Evolutionary conservation across 208 protist genomes (phyloP).

Genomic region (Acanthamoeba castellanii): DNA sequence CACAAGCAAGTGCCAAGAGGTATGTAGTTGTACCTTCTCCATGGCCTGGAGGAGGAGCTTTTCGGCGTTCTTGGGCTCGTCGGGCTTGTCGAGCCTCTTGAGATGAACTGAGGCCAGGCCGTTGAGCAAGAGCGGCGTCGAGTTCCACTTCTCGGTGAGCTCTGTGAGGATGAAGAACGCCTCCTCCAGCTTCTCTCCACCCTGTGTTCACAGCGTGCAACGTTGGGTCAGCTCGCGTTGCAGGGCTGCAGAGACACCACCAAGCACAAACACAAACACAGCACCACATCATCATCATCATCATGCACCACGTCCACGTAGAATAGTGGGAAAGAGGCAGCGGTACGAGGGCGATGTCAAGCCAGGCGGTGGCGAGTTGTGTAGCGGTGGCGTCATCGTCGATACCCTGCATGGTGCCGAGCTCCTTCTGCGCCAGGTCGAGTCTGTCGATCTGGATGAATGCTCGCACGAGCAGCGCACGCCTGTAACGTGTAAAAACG

Average conservation of each 20-base stretch:
- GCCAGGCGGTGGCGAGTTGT: slow-evolving; percentile 80
- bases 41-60: slow-evolving; percentile 81
- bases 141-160: slow-evolving; percentile 82
- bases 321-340: background rate
- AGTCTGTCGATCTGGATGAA: slow-evolving; percentile 78
- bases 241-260: background rate
- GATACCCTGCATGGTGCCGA: slow-evolving; percentile 77
- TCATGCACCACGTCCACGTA: background rate
- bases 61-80: slow-evolving; percentile 78
- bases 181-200: slow-evolving; percentile 82
- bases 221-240: background rate
- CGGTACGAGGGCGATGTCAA: slow-evolving; percentile 68
- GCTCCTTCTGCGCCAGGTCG: slow-evolving; percentile 81
- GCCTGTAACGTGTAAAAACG: slow-evolving; percentile 29
- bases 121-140: slow-evolving; percentile 82
- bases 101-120: slow-evolving; percentile 78
- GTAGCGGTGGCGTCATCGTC: slow-evolving; percentile 84
- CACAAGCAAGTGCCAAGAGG: background rate
- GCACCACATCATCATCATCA: too few relatives aligned
- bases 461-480: slow-evolving; percentile 72
- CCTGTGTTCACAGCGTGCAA: slow-evolving; percentile 28
- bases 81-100: slow-evolving; percentile 65
- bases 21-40: slow-evolving; percentile 31
- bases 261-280: too few relatives aligned
- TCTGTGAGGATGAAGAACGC: slow-evolving; percentile 82